Evolutionary conservation across 1,284 basidiomycete species (phyloP).

Genomic region (Grifola frondosa): DNA sequence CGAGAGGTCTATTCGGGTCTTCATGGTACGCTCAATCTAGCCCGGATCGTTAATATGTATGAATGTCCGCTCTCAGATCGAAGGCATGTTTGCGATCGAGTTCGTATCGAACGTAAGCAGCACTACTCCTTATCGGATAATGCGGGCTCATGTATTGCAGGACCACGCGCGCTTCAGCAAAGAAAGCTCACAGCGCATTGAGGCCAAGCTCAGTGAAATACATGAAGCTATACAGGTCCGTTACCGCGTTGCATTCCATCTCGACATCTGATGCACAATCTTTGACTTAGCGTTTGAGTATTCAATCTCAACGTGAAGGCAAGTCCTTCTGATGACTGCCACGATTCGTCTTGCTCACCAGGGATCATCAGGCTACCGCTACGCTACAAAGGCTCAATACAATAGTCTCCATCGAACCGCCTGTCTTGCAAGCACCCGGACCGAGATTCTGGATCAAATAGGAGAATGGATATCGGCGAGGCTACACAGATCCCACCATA

Average conservation of each 20-base stretch:
- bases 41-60: not conserved
- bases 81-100: slow-evolving; percentile 1
- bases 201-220: not conserved
- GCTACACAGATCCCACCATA: too few relatives aligned
- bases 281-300: too few relatives aligned
- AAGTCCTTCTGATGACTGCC: too few relatives aligned
- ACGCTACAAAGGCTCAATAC: not conserved
- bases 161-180: not conserved
- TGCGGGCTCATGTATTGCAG: too few relatives aligned
- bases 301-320: too few relatives aligned
- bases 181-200: not conserved
- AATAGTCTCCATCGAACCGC: not conserved
- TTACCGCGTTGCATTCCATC: not conserved
- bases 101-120: not conserved
- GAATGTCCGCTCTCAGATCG: not conserved
- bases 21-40: not conserved
- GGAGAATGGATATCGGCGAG: too few relatives aligned
- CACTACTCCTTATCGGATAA: not conserved
- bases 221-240: not conserved
- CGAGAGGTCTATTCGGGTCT: not conserved
- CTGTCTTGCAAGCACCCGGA: not conserved
- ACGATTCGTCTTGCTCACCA: not conserved
- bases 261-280: too few relatives aligned
- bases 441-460: not conserved
- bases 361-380: slow-evolving; percentile 1